These are phyloP conservation scores for Panaeolus cyanescens DNA, from an alignment of 768 basidiomycete genomes.

Conservation along the genomic window DNA sequence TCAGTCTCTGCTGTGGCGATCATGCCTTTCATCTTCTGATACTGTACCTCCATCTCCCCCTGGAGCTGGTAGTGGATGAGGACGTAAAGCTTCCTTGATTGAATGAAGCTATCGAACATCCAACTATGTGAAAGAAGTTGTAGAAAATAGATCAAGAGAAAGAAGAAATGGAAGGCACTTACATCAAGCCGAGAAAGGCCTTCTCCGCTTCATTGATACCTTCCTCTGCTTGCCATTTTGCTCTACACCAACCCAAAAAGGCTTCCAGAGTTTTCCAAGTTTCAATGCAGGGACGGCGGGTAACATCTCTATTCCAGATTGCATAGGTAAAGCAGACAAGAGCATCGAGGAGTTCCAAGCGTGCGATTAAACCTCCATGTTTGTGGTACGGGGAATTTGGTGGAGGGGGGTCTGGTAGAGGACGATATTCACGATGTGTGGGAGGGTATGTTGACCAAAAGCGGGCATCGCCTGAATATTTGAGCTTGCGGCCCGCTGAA, in stretches of 20 bases:
- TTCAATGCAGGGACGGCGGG: conserved; percentile 54
- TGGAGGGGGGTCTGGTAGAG: conserved; percentile 63
- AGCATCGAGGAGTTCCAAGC: conserved; percentile 80
- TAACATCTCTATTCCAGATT: conserved; percentile 77
- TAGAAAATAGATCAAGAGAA: conserved; percentile 30
- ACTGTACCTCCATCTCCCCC: conserved; percentile 37
- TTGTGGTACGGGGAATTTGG: conserved; percentile 74
- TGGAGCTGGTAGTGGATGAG: conserved; percentile 37
- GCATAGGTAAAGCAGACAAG: conserved; percentile 84
- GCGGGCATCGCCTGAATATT: conserved; percentile 82
- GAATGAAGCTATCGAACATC: conserved; percentile 80
- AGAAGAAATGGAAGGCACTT: conserved; percentile 36
- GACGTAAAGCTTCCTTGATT: conserved; percentile 39
- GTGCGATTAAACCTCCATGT: conserved; percentile 72
- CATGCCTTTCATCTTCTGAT: conserved; percentile 34
- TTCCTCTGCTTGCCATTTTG: conserved; percentile 62
- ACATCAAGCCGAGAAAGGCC: conserved; percentile 83
- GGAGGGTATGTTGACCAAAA: conserved; percentile 74
- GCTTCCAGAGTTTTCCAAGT: conserved; percentile 72
- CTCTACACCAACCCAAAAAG: conserved; percentile 73
- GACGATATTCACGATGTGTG: conserved; percentile 63
- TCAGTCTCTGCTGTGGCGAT: conserved; percentile 42
- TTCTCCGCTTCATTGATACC: conserved; percentile 52
- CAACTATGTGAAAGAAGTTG: conserved; percentile 46
- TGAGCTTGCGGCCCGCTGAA: conserved; percentile 68